A percentile compares a stretch with the other conserved stretches of the same genome.
Conservation (phyloP, 257 asterid genomes). For the Nicotiana sylvestris region DNA sequence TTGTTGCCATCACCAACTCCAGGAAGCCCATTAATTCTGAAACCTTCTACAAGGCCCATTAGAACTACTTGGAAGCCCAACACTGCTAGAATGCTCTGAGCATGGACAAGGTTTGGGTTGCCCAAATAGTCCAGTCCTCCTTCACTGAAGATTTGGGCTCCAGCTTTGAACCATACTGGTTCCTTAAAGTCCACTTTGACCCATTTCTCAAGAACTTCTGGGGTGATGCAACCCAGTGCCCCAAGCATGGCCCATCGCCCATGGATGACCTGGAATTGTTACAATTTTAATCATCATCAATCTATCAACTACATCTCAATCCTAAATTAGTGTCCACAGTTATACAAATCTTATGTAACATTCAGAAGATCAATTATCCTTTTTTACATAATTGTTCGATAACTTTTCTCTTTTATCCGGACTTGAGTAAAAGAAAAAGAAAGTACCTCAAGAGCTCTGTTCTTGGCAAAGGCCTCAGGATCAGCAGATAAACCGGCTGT, state of each 20-base stretch:
- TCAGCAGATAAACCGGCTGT: constrained; percentile 88
- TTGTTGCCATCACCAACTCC: constrained; percentile 84
- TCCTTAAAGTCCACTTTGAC: constrained; percentile 58
- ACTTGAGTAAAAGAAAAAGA: not conserved
- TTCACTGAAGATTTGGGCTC: constrained; percentile 67
- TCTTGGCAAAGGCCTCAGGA: constrained; percentile 79
- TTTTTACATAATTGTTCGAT: not conserved
- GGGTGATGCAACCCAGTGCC: constrained; percentile 74
- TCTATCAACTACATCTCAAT: not conserved
- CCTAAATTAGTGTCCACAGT: not conserved
- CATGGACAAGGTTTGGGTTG: constrained; percentile 74
- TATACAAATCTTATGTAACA: not conserved
- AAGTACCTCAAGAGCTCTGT: constrained; percentile 76
- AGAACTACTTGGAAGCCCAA: constrained; percentile 74
- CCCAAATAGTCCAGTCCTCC: constrained; percentile 82
- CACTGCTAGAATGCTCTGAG: constrained; percentile 77
- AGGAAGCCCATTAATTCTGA: constrained; percentile 63
- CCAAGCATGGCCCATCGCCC: constrained; percentile 83
- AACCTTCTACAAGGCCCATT: constrained; percentile 84
- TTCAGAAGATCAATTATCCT: not conserved
- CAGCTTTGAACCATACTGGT: constrained; percentile 88
- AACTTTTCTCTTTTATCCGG: not conserved
- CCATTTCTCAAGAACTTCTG: constrained; percentile 63
- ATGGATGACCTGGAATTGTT: constrained; percentile 51
- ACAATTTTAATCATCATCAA: not conserved